Evolutionary conservation across 2,329 filamentous ascomycete genomes (phyloP).

Genomic region (Trichoderma guizhouense): DNA sequence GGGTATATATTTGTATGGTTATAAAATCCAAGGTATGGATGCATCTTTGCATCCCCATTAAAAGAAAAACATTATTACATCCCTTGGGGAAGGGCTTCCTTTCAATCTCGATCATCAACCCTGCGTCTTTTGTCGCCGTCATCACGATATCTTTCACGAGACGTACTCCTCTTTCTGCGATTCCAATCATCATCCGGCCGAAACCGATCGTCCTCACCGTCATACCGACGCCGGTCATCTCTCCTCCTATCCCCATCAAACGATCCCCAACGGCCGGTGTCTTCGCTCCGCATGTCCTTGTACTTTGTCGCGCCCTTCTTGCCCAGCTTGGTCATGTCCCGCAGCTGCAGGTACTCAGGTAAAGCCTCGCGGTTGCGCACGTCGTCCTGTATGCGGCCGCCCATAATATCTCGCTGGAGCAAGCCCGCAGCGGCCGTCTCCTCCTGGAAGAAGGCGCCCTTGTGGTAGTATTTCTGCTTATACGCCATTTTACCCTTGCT

Average conservation of each 20-base stretch:
- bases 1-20: constrained; percentile 7
- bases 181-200: constrained; percentile 57
- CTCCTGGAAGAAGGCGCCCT: constrained; percentile 91
- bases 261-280: constrained; percentile 83
- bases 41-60: neutral
- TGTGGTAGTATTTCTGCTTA: constrained; percentile 97
- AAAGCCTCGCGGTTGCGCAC: constrained; percentile 76
- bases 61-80: neutral
- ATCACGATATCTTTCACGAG: constrained; percentile 52
- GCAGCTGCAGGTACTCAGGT: constrained; percentile 86
- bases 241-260: constrained; percentile 49
- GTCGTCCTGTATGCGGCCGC: constrained; percentile 77
- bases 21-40: neutral
- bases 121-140: constrained; percentile 58
- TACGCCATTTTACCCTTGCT: constrained; percentile 76
- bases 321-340: constrained; percentile 91
- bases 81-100: neutral
- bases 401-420: constrained; percentile 80
- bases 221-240: constrained; percentile 30
- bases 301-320: constrained; percentile 91
- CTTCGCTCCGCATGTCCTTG: constrained; percentile 80
- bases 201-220: constrained; percentile 61
- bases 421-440: constrained; percentile 73
- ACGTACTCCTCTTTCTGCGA: constrained; percentile 56
- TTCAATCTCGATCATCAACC: constrained; percentile 44